phyloP scores from a whole-genome alignment of 768 basidiomycete genomes.

The Neoboletus brunneissimus region DNA sequence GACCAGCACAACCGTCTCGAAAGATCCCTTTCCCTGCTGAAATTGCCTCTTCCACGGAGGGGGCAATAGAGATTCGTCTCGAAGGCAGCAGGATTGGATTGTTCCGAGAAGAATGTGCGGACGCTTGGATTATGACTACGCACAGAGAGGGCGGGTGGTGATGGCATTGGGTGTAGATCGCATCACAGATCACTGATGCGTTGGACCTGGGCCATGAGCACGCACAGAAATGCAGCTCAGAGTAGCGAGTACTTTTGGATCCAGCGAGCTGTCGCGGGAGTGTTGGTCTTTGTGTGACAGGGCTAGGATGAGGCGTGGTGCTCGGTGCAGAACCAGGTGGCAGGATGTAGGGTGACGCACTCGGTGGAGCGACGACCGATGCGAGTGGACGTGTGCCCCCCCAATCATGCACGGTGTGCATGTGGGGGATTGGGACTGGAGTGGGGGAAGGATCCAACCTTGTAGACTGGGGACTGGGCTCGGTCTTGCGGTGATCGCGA shows the following conservation, averaged over 20 bases:
- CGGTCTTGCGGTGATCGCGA: conserved; percentile 16
- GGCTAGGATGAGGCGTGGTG: background rate
- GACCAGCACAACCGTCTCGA: conserved; percentile 10
- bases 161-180: conserved; percentile 5
- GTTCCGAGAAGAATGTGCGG: conserved; percentile 20
- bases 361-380: conserved; percentile 36
- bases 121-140: conserved; percentile 12
- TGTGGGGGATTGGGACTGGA: conserved; percentile 23
- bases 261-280: conserved; percentile 32
- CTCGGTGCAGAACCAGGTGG: conserved; percentile 27
- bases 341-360: conserved; percentile 21
- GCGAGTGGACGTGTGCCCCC: conserved; percentile 33
- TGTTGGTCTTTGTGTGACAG: background rate
- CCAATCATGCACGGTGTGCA: conserved; percentile 24
- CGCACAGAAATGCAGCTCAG: conserved; percentile 33
- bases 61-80: conserved; percentile 59
- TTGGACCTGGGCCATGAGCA: conserved; percentile 30
- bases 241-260: conserved; percentile 17
- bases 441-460: conserved; percentile 40
- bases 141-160: conserved; percentile 20
- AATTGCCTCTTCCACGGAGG: conserved; percentile 45
- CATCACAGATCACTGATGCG: conserved; percentile 11
- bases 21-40: conserved; percentile 26
- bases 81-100: conserved; percentile 36
- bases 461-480: conserved; percentile 40